Evolutionary conservation across 1,284 basidiomycete genomes (phyloP).

Genomic region (Ustilago crameri): DNA sequence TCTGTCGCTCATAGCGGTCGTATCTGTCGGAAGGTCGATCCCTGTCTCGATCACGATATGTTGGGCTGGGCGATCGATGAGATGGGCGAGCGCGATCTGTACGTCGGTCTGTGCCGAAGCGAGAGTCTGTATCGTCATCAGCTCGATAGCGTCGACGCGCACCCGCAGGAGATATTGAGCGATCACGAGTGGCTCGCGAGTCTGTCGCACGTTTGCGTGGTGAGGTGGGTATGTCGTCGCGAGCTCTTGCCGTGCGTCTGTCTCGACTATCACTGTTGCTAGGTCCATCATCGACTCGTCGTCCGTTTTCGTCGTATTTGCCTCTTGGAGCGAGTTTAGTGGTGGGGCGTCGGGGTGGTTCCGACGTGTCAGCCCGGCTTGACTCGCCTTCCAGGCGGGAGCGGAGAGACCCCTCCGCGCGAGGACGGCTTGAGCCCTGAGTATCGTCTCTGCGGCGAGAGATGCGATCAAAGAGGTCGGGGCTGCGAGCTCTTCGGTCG

Average conservation of each 20-base stretch:
- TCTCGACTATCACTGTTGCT: conserved; percentile 4
- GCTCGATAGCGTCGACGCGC: neutral
- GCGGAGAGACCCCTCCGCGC: conserved; percentile 15
- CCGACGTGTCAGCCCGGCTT: conserved; percentile 1
- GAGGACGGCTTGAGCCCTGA: conserved; percentile 16
- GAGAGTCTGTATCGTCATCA: conserved; percentile 13
- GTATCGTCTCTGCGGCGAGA: conserved; percentile 15
- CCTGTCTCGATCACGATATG: conserved; percentile 6
- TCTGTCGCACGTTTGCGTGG: conserved; percentile 17
- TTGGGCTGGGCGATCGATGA: conserved; percentile 25
- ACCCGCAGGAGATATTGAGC: conserved; percentile 18
- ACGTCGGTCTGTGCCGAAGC: conserved; percentile 9
- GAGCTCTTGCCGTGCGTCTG: conserved; percentile 3
- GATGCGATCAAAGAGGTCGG: conserved; percentile 38
- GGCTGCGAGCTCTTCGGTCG: conserved; percentile 18
- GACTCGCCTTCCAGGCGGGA: conserved; percentile 15
- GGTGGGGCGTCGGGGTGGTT: conserved; percentile 6
- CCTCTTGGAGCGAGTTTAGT: conserved; percentile 35
- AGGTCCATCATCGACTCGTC: conserved; percentile 24
- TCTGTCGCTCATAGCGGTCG: conserved; percentile 18
- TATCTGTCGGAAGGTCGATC: conserved; percentile 2
- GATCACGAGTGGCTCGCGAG: conserved; percentile 9
- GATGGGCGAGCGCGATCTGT: conserved; percentile 17
- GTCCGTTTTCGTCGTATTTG: conserved; percentile 34
- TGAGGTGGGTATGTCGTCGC: conserved; percentile 21